phyloP scores from a whole-genome alignment of 805 yeast genomes.

The Yarrowia keelungensis region DNA sequence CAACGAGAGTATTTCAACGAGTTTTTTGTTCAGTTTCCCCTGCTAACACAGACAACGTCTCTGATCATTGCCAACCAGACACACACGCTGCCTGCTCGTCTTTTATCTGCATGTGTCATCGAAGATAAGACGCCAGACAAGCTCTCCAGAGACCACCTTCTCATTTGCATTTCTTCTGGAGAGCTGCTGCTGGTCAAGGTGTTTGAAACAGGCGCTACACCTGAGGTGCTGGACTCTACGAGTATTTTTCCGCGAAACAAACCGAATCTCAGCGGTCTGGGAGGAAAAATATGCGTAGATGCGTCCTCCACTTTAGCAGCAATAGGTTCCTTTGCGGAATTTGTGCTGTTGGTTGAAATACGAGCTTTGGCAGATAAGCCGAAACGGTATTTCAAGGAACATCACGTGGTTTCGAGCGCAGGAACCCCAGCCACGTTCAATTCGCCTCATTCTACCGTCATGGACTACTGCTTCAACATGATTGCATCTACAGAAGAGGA shows the following conservation, averaged over 20 bases:
- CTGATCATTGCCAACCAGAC: conserved; percentile 22
- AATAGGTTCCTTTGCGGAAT: conserved; percentile 5
- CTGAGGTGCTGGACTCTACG: conserved; percentile 4
- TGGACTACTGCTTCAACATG: conserved; percentile 31
- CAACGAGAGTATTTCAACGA: too few species aligned
- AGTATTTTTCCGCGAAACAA: conserved; percentile 2
- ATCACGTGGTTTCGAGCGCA: background rate
- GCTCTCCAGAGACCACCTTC: conserved; percentile 17
- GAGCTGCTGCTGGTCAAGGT: conserved; percentile 26
- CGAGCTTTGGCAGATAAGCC: conserved; percentile 2
- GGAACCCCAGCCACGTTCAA: conserved; percentile 12
- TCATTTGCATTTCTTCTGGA: conserved; percentile 20
- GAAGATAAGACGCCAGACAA: conserved; percentile 9
- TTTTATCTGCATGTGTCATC: conserved; percentile 15
- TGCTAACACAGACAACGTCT: conserved; percentile 33
- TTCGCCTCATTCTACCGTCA: background rate
- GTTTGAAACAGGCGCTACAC: conserved; percentile 22
- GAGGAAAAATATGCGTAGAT: conserved; percentile 5
- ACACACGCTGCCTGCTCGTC: conserved; percentile 15
- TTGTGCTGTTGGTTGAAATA: conserved; percentile 6
- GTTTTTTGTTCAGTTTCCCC: too few species aligned
- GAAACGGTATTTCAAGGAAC: conserved; percentile 15
- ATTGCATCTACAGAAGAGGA: conserved; percentile 3
- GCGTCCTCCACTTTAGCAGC: conserved; percentile 4
- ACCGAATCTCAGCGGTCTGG: conserved; percentile 32